Evolutionary conservation across 495 filamentous ascomycete species (phyloP).

Genomic region (Aspergillus sclerotiicarbonarius): DNA sequence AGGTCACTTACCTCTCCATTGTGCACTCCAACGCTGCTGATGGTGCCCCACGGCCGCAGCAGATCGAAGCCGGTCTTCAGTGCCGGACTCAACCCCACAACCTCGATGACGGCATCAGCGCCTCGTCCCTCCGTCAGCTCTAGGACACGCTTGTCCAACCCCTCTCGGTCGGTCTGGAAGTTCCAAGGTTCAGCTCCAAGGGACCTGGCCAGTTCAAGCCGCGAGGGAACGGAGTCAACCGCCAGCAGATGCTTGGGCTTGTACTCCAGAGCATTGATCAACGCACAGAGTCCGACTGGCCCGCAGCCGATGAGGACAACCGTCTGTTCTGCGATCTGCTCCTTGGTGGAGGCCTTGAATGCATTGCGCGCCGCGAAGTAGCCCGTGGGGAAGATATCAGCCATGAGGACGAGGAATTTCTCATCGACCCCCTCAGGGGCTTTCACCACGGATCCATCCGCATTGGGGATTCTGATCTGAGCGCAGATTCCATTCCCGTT

Average conservation of each 20-base stretch:
- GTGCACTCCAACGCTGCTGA: slow-evolving; percentile 89
- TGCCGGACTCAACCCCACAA: slow-evolving; percentile 83
- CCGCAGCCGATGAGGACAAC: slow-evolving; percentile 88
- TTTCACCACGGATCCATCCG: slow-evolving; percentile 77
- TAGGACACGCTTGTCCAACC: slow-evolving; percentile 65
- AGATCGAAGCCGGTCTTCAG: slow-evolving; percentile 82
- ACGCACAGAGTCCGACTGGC: slow-evolving; percentile 82
- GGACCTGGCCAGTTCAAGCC: slow-evolving; percentile 71
- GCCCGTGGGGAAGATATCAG: slow-evolving; percentile 69
- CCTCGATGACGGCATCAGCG: slow-evolving; percentile 88
- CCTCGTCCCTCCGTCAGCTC: slow-evolving; percentile 81
- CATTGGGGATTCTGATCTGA: slow-evolving; percentile 74
- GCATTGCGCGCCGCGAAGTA: slow-evolving; percentile 87
- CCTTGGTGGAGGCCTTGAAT: slow-evolving; percentile 62
- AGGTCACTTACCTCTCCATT: slow-evolving; percentile 67
- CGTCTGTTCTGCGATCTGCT: slow-evolving; percentile 64
- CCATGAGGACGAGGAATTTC: slow-evolving; percentile 71
- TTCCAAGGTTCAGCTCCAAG: slow-evolving; percentile 88
- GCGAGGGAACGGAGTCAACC: slow-evolving; percentile 75
- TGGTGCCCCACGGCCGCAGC: slow-evolving; percentile 80
- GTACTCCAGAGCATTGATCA: slow-evolving; percentile 79
- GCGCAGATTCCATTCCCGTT: background rate
- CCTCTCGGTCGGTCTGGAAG: slow-evolving; percentile 67
- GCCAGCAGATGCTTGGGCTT: slow-evolving; percentile 80
- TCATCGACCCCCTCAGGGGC: slow-evolving; percentile 74